Base-by-base conservation (phyloP, 495 filamentous ascomycete genomes). In the Hypomontagnella monticulosa region DNA sequence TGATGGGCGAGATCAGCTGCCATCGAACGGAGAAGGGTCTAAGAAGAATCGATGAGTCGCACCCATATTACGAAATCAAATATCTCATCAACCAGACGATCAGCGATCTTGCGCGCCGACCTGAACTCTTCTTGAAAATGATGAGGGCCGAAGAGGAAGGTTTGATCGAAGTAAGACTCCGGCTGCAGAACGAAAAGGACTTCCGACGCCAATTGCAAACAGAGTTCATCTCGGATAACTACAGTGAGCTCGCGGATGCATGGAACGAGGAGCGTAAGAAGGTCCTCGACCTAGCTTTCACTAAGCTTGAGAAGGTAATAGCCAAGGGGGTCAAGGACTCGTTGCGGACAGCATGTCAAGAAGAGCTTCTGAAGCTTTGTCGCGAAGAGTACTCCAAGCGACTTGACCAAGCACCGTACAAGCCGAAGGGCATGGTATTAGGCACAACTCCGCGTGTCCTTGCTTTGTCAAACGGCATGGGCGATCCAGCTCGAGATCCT, bases 61-160 rank as follows among this genome's bases (percentile, higher is more conserved):
- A 97, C 71, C 93, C 91, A 0, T 98, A 95, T 75, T 97, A 97
- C 74, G 95, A 97, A 74, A 93, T 99, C 79, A 99, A 99, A 70
- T 99, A 99, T 61, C 87, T 98, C 14, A 85, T 91, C 36, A 91
- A 95, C 67, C 93, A 97, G 72, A 89, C 88, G 43, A 85, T 97
- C 52, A 80, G 79, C 33, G 89, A 95, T 60, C 87, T 98, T 62
- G 91, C 92, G 5, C 84, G 83, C 16, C 87, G 88, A 14, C 95
- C 95, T 8, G 94, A 96, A 66, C 83, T 96, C 44, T 98, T 91
- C 70, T 78, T 99, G 12, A 90, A 91, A 73, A 99, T 99, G 95
- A 87, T 98, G 71, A 95, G 92, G 73, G 95, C 95, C 3, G 95
- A 99, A 76, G 88, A 92, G 67, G 95, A 98, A 71, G 93, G 93